Base-by-base conservation (phyloP, 139 green algal species). In the Deuterostichococcus epilithicus region DNA sequence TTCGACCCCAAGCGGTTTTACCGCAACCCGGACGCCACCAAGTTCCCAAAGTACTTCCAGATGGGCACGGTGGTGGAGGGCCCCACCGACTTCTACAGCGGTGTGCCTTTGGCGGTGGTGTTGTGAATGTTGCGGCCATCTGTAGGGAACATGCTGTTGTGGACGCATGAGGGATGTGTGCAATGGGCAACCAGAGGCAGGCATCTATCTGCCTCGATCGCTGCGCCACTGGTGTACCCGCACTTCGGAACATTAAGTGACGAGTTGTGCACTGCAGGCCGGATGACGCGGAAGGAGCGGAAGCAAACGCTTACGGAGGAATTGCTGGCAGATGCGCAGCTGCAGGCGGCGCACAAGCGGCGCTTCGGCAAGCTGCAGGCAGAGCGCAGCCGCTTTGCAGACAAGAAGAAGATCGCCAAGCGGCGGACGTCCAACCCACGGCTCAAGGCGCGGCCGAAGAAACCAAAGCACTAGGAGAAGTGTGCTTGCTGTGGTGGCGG, bases 1-100 rank as follows among this genome's bases (percentile, higher is more conserved):
- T 89, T 92, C 45, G 93, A 97, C 80, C 88, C 93, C 66, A 97
- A 96, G 86, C 88, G 93, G 52, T 95, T 96, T 81, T 97, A 97
- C 88, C 94, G 92, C 79, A 68, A 63, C 22, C 37, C 67, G 2
- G 88, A 92, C 80, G 71, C 80, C 0, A 93, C 78, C 36, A 94
- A 94, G 81, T 86, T 93, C 70, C 88, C 88, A 0, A 90, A 85
- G 76, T 80, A 90, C 76, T 93, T 94, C 38, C 83, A 93, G 72
- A 88, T 96, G 23, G 93, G 93, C 25, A 95, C 87, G 0, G 92
- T 97, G 10, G 76, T 97, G 28, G 90, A 85, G 52, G 72, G 73
- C 5, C 33, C 84, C 3, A 39, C 81, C 6, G 86, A 90, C 39
- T 90, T 80, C 69, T 89, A 85, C 73, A 87, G 81, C 66, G 73